These are phyloP conservation scores for Sporothrix protearum DNA, from an alignment of 2,329 filamentous ascomycete genomes.

Conservation along the genomic window DNA sequence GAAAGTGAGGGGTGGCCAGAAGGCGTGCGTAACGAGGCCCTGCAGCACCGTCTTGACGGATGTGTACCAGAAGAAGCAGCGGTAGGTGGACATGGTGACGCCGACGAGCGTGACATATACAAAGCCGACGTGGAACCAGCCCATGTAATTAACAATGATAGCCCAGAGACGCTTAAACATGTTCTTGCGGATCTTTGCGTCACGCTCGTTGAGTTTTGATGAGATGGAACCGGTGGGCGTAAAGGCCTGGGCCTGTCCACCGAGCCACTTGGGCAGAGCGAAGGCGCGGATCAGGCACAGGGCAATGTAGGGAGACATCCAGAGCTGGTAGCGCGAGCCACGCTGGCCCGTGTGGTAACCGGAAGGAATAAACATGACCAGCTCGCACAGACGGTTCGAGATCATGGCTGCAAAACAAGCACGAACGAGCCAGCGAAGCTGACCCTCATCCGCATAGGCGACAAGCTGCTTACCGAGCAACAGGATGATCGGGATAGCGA, in stretches of 20 bases:
- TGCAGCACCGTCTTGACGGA: conserved; percentile 39
- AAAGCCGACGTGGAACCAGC: conserved; percentile 52
- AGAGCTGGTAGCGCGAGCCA: conserved; percentile 54
- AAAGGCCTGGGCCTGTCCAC: conserved; percentile 56
- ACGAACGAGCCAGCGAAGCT: conserved; percentile 58
- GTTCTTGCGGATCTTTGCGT: conserved; percentile 48
- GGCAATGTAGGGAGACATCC: conserved; percentile 62
- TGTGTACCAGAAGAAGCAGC: conserved; percentile 44
- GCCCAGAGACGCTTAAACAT: conserved; percentile 53
- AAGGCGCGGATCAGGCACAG: conserved; percentile 57
- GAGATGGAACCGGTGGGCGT: conserved; percentile 57
- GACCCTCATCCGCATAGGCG: conserved; percentile 49
- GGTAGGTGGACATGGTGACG: conserved; percentile 49
- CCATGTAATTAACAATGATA: conserved; percentile 55
- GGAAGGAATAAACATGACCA: conserved; percentile 55
- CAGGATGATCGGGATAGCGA: conserved; percentile 58
- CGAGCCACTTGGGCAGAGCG: conserved; percentile 56
- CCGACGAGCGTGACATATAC: conserved; percentile 52
- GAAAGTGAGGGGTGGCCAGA: conserved; percentile 60
- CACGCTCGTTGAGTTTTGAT: conserved; percentile 56
- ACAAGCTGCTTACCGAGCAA: conserved; percentile 54
- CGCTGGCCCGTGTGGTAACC: conserved; percentile 59
- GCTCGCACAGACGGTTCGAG: conserved; percentile 53
- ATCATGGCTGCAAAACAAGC: conserved; percentile 51
- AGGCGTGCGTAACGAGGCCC: conserved; percentile 56